Conservation (phyloP, 1,284 basidiomycete species). For the Fomitiporia mediterranea region DNA sequence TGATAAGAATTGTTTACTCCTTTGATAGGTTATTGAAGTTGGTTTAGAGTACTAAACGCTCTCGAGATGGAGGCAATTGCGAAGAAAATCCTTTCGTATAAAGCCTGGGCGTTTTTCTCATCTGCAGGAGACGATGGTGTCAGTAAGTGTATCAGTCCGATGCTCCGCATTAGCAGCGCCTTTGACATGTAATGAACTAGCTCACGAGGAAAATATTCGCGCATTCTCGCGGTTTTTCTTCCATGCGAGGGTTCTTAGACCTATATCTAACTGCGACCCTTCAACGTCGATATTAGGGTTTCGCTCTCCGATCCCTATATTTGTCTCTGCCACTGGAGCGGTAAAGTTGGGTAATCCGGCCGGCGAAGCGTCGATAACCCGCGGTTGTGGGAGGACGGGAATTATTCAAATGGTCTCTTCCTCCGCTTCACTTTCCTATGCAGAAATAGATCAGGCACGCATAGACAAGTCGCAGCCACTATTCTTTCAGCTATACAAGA, state of each 20-base stretch:
- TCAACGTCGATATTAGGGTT: slow-evolving; percentile 76
- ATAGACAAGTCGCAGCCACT: slow-evolving; percentile 60
- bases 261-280: slow-evolving; percentile 65
- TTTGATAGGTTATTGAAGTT: no score
- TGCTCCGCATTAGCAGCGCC: neutral
- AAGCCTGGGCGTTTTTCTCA: slow-evolving; percentile 77
- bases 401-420: slow-evolving; percentile 89
- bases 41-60: slow-evolving; percentile 62
- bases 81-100: slow-evolving; percentile 61
- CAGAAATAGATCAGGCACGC: slow-evolving; percentile 60
- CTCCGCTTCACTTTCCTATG: slow-evolving; percentile 77
- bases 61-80: slow-evolving; percentile 74
- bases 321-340: slow-evolving; percentile 82
- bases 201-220: slow-evolving; percentile 58
- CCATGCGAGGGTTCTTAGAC: slow-evolving; percentile 71
- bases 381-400: slow-evolving; percentile 62
- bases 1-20: no score
- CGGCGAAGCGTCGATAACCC: slow-evolving; percentile 83
- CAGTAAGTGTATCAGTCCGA: slow-evolving; percentile 42
- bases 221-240: slow-evolving; percentile 83
- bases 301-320: slow-evolving; percentile 73
- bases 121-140: slow-evolving; percentile 81
- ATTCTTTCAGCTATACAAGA: slow-evolving; percentile 88
- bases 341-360: slow-evolving; percentile 88
- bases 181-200: slow-evolving; percentile 33